Conservation (phyloP, 2,329 filamentous ascomycete genomes). For the Colletotrichum caudatum region DNA sequence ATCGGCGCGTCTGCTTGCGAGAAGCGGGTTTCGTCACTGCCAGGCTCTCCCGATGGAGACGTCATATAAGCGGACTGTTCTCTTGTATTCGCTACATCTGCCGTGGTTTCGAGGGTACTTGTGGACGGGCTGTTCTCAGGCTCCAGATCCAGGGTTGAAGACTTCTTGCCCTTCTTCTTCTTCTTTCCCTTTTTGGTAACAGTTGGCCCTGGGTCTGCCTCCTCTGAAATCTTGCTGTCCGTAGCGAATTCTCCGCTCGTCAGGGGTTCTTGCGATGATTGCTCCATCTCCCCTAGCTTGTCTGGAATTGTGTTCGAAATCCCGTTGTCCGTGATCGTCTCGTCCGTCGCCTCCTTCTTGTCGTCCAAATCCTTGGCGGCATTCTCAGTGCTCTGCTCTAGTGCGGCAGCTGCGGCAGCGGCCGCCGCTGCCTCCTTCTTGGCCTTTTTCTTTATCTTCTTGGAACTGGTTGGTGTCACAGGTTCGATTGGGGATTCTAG, state of each 20-base stretch:
- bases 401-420: not conserved
- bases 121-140: conserved; percentile 37
- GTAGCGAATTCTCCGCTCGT: conserved; percentile 35
- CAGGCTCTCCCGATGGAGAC: conserved; percentile 39
- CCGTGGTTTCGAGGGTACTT: conserved; percentile 36
- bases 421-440: conserved; percentile 40
- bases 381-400: conserved; percentile 2
- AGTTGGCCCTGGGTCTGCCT: conserved; percentile 45
- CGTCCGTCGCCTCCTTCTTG: conserved; percentile 28
- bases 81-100: conserved; percentile 42
- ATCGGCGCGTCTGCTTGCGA: conserved; percentile 31
- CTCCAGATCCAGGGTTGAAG: conserved; percentile 40
- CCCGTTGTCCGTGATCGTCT: conserved; percentile 17
- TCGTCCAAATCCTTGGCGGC: conserved; percentile 13
- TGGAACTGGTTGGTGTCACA: conserved; percentile 41
- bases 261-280: conserved; percentile 30
- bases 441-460: conserved; percentile 49
- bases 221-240: conserved; percentile 37
- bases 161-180: conserved; percentile 53
- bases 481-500: conserved; percentile 14
- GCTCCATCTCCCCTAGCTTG: conserved; percentile 35
- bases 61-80: conserved; percentile 41
- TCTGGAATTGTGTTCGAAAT: conserved; percentile 26
- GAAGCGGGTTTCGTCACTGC: conserved; percentile 34
- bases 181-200: conserved; percentile 51